A percentile compares a stretch with the other conserved stretches of the same genome.
These are phyloP conservation scores for Heterobasidion parviporum DNA, from an alignment of 1,284 basidiomycete species.

Conservation along the genomic window DNA sequence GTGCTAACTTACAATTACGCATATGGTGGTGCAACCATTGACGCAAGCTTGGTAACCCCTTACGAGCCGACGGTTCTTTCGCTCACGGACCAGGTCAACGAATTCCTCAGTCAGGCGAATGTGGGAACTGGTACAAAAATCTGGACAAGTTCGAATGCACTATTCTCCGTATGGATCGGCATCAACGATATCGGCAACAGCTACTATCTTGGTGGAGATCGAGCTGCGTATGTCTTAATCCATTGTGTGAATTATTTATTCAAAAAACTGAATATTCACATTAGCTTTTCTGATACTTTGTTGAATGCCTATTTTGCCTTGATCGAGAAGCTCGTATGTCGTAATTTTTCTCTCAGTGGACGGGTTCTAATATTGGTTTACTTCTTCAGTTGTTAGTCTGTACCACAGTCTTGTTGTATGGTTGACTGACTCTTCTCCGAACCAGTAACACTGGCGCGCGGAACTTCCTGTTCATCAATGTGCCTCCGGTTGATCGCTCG, in stretches of 20 bases:
- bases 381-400: too few relatives aligned
- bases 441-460: conserved; percentile 36
- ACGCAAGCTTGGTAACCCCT: conserved; percentile 41
- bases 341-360: not conserved
- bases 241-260: not conserved
- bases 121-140: conserved; percentile 35
- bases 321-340: conserved; percentile 43
- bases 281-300: conserved; percentile 40
- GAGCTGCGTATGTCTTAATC: not conserved
- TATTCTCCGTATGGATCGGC: conserved; percentile 56
- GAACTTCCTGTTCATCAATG: conserved; percentile 54
- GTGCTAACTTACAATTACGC: conserved; percentile 54
- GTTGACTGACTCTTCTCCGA: too few relatives aligned
- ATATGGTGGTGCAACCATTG: conserved; percentile 52
- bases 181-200: conserved; percentile 56
- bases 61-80: conserved; percentile 40
- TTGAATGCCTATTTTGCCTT: conserved; percentile 45
- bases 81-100: conserved; percentile 46
- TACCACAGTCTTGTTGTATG: too few relatives aligned
- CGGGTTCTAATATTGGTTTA: too few relatives aligned
- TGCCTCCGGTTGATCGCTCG: conserved; percentile 46
- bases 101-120: conserved; percentile 30
- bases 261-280: not conserved
- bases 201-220: conserved; percentile 16
- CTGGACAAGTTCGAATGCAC: conserved; percentile 41